Conservation (phyloP, 805 yeast species). For the Kluyveromyces dobzhanskii region DNA sequence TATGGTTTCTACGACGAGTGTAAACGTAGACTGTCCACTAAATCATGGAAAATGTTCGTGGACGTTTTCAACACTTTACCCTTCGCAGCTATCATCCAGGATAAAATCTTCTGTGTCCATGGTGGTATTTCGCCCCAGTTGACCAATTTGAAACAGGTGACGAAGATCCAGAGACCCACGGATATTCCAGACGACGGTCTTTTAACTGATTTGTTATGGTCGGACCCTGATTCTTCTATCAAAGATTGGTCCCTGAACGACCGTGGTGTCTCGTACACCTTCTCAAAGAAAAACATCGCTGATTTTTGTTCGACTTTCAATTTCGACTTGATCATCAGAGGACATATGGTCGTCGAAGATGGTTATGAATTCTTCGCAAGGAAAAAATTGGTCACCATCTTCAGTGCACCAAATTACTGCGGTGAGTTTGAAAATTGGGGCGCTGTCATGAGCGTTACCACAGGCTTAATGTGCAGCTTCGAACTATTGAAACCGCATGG, state of each 20-base stretch:
- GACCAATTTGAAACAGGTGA: slow-evolving; percentile 52
- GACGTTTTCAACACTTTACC: slow-evolving; percentile 96
- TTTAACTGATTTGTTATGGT: slow-evolving; percentile 72
- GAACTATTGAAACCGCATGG: slow-evolving; percentile 54
- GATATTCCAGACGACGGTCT: slow-evolving; percentile 77
- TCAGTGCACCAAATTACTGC: slow-evolving; percentile 78
- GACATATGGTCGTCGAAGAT: slow-evolving; percentile 86
- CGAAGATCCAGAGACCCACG: slow-evolving; percentile 64
- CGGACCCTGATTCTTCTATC: slow-evolving; percentile 58
- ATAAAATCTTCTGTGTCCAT: slow-evolving; percentile 84
- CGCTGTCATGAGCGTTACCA: slow-evolving; percentile 68
- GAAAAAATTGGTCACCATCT: slow-evolving; percentile 66
- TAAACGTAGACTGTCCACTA: slow-evolving; percentile 81
- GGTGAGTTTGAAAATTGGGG: slow-evolving; percentile 78
- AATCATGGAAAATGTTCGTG: slow-evolving; percentile 87
- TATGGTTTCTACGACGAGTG: slow-evolving; percentile 98
- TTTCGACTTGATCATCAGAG: slow-evolving; percentile 70
- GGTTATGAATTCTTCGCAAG: slow-evolving; percentile 78
- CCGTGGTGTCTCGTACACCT: slow-evolving; percentile 74
- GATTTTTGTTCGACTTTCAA: slow-evolving; percentile 56
- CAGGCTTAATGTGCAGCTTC: slow-evolving; percentile 59
- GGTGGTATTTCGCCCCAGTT: slow-evolving; percentile 77
- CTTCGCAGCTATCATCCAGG: slow-evolving; percentile 89
- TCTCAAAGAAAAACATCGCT: slow-evolving; percentile 60
- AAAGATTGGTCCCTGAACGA: slow-evolving; percentile 70